Evolutionary conservation across 1,284 basidiomycete species (phyloP), one percentile per base, ranked within the genome.

Genomic region (Naganishia liquefaciens): DNA sequence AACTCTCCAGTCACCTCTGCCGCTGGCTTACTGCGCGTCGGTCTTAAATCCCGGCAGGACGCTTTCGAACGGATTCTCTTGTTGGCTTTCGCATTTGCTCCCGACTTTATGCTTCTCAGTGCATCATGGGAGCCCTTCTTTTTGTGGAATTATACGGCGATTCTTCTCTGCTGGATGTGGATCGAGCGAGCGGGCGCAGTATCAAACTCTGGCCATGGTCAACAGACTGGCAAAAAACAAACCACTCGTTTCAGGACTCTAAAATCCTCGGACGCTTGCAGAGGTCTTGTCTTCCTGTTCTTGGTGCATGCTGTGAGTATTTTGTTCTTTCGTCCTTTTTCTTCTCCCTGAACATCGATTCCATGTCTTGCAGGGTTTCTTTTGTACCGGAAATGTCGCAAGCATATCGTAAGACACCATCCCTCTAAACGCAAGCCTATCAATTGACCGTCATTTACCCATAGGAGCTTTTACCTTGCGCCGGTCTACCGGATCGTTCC

Each of bases 401-500:
- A 91, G 89, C 2, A 89, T 92, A 72, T 89, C 90, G 84, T 90
- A 70, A 75, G 87, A 81, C 15, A 19, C 28, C 0, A 44, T 19
- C 9, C 10, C 42, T 39, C 10, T 42, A 10, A 21, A 27, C 6
- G 19, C 40, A 21, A 5, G 27, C n/a, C 17, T 4, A 39, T 63
- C 73, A 30, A 19, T 43, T 39, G 33, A 17, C 62, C 11, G 51
- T 42, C 28, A 15, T 25, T 2, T n/a, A n/a, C 17, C 44, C 28
- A 44, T 68, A 88, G 88, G 40, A 90, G 89, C 3, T 94, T 94
- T 78, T 94, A 93, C 75, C 82, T 93, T 13, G 90, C 89, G 51
- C 91, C 91, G 0, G 91, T 94, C 10, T 94, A 92, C 73, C 87
- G 92, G 4, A 82, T 94, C 15, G 88, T 93, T 64, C 90, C 91